Conservation (phyloP, 2,329 filamentous ascomycete genomes). For the Lasiodiplodia citricola region DNA sequence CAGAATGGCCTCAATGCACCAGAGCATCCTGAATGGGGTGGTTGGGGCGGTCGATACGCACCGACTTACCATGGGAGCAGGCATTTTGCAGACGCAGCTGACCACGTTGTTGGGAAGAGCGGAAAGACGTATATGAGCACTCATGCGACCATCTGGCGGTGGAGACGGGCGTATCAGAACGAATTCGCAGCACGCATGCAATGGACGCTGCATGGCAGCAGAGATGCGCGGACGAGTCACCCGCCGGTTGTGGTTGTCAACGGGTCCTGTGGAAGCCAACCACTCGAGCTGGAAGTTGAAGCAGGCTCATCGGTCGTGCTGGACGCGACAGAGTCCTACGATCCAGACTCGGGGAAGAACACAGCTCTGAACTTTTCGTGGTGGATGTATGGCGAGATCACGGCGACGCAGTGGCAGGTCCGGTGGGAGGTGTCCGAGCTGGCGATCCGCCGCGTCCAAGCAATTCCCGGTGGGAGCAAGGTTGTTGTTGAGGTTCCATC, state of each 20-base stretch:
- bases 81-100: slow-evolving; percentile 46
- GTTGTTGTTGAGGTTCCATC: slow-evolving; percentile 49
- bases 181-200: slow-evolving; percentile 57
- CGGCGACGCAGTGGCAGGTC: slow-evolving; percentile 51
- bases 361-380: slow-evolving; percentile 53
- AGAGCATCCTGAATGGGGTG: slow-evolving; percentile 55
- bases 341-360: slow-evolving; percentile 50
- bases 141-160: slow-evolving; percentile 60
- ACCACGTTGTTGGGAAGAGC: slow-evolving; percentile 42
- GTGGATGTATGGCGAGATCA: slow-evolving; percentile 56
- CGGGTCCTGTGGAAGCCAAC: slow-evolving; percentile 43
- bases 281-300: slow-evolving; percentile 49
- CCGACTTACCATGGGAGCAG: slow-evolving; percentile 43
- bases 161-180: slow-evolving; percentile 58
- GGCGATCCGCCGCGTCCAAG: slow-evolving; percentile 38
- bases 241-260: slow-evolving; percentile 56
- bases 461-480: slow-evolving; percentile 31
- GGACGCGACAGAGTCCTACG: slow-evolving; percentile 54
- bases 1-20: slow-evolving; percentile 55
- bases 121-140: slow-evolving; percentile 47
- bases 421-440: slow-evolving; percentile 49
- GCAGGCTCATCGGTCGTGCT: slow-evolving; percentile 49
- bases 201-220: slow-evolving; percentile 50
- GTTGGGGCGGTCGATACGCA: slow-evolving; percentile 58
- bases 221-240: slow-evolving; percentile 48